Evolutionary conservation across 129 eudicot genomes (phyloP).

Genomic region (Lactuca saligna): DNA sequence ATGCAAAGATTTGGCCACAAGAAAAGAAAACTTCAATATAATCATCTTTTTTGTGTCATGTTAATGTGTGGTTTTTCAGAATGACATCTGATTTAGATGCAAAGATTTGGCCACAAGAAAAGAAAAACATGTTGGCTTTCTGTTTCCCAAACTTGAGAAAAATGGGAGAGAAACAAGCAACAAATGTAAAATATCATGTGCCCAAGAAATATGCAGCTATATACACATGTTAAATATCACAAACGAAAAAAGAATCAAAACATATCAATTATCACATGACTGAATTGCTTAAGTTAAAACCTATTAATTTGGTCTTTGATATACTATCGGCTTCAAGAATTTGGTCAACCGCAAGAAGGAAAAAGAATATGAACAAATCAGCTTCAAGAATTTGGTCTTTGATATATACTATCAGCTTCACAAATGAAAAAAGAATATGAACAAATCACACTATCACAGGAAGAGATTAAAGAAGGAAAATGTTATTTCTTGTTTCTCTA

Average conservation of each 20-base stretch:
- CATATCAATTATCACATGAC: slow-evolving; percentile 5
- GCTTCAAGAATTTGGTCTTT: too few relatives aligned
- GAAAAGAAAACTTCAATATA: slow-evolving; percentile 1
- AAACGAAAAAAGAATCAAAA: slow-evolving; percentile 33
- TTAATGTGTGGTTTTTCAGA: slow-evolving; percentile 18
- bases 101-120: slow-evolving; percentile 21
- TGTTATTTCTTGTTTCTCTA: neutral
- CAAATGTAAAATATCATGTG: slow-evolving; percentile 30
- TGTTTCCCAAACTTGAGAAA: slow-evolving; percentile 23
- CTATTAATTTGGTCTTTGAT: too few relatives aligned
- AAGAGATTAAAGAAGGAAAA: slow-evolving; percentile 29
- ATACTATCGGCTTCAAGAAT: too few relatives aligned
- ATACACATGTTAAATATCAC: slow-evolving; percentile 45
- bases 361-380: too few relatives aligned
- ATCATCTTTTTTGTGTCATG: too few relatives aligned
- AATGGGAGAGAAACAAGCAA: slow-evolving; percentile 20
- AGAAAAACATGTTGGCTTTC: too few relatives aligned
- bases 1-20: slow-evolving; percentile 21
- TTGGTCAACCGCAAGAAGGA: too few relatives aligned
- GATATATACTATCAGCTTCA: too few relatives aligned
- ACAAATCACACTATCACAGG: neutral
- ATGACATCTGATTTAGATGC: neutral
- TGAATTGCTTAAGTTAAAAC: neutral
- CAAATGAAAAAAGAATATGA: too few relatives aligned
- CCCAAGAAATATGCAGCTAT: slow-evolving; percentile 42